Percentiles rank a stretch among this genome's conserved stretches.
Conservation (phyloP, 768 basidiomycete species). For the Russula lepida region DNA sequence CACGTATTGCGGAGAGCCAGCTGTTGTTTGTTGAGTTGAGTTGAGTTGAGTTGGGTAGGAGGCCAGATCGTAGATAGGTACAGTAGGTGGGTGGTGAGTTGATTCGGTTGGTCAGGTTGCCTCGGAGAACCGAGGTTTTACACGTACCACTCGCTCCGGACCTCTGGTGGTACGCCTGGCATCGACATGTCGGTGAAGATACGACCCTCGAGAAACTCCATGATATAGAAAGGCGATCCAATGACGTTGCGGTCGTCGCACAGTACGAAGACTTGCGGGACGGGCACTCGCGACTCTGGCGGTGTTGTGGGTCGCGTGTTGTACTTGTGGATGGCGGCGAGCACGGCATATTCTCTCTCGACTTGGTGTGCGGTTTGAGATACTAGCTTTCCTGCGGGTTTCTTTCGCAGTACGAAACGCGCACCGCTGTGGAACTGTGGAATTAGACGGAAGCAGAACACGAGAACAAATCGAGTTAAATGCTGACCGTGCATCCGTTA, state of each 20-base stretch:
- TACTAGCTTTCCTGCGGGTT: constrained; percentile 80
- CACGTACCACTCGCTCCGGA: constrained; percentile 64
- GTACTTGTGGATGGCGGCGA: constrained; percentile 67
- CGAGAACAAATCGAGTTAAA: not conserved
- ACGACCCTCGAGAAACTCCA: constrained; percentile 92
- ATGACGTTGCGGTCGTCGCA: constrained; percentile 73
- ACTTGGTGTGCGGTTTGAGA: constrained; percentile 92
- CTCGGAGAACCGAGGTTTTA: not conserved
- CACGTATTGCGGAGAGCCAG: constrained; percentile 69
- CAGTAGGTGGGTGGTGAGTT: no score
- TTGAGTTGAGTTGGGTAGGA: no score
- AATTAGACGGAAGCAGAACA: not conserved
- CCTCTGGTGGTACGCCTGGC: constrained; percentile 53
- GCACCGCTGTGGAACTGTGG: constrained; percentile 29
- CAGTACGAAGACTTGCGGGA: constrained; percentile 75
- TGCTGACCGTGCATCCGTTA: constrained; percentile 65
- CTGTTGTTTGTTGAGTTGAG: constrained; percentile 32
- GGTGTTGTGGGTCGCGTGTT: constrained; percentile 49
- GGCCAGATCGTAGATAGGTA: not conserved
- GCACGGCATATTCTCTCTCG: constrained; percentile 83
- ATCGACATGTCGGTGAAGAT: constrained; percentile 85
- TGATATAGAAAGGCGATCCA: constrained; percentile 90
- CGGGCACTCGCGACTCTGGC: constrained; percentile 54
- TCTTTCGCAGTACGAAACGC: constrained; percentile 84
- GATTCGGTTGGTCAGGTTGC: not conserved